A percentile compares a stretch with the other conserved stretches of the same genome.
Conservation (phyloP, 2,329 filamentous ascomycete species). For the Hymenoscyphus fraxineus region DNA sequence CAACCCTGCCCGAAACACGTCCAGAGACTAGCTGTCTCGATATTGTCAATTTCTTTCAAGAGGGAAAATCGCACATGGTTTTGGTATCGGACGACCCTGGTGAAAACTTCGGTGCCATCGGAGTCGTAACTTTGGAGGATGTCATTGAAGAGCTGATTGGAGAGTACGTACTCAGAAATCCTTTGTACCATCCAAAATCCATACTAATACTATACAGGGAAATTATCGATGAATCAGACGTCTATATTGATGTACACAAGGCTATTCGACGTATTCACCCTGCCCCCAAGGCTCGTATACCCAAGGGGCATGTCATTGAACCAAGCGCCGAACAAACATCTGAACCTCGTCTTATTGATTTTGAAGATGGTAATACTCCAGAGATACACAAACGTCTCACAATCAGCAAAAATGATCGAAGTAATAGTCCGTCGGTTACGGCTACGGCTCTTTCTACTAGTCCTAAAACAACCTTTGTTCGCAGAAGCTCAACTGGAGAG, state of each 20-base stretch:
- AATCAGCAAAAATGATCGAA: slow-evolving; percentile 16
- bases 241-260: slow-evolving; percentile 97
- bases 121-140: slow-evolving; percentile 93
- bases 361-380: slow-evolving; percentile 38
- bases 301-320: slow-evolving; percentile 50
- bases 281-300: slow-evolving; percentile 68
- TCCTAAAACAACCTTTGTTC: slow-evolving; percentile 52
- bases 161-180: slow-evolving; percentile 61
- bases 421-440: slow-evolving; percentile 16
- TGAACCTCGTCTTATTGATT: slow-evolving; percentile 40
- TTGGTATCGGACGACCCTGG: slow-evolving; percentile 86
- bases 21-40: slow-evolving; percentile 95
- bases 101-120: slow-evolving; percentile 84
- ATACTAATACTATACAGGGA: slow-evolving; percentile 55
- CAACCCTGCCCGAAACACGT: slow-evolving; percentile 89
- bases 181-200: background rate
- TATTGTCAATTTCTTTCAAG: slow-evolving; percentile 99
- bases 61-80: slow-evolving; percentile 98
- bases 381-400: slow-evolving; percentile 21
- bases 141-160: slow-evolving; percentile 98
- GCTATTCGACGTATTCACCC: slow-evolving; percentile 70
- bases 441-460: slow-evolving; percentile 26
- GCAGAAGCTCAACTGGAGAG: slow-evolving; percentile 51
- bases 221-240: slow-evolving; percentile 98
- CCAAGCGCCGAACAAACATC: slow-evolving; percentile 36